Evolutionary conservation across 2,329 filamentous ascomycete genomes (phyloP).

Genomic region (Leptographium flavum): DNA sequence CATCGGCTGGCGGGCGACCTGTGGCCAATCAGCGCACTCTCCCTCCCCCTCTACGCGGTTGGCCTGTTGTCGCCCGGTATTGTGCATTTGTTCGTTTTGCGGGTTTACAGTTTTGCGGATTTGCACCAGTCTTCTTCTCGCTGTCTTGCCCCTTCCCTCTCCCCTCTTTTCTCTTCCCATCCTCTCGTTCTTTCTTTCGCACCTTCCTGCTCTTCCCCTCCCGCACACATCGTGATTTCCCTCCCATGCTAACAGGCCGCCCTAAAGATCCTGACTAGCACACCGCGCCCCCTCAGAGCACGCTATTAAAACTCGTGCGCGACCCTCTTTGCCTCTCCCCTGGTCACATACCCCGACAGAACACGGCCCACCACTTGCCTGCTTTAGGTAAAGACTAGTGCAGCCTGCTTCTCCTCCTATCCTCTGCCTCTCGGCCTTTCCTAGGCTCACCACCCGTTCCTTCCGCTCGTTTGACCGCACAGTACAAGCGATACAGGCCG

Average conservation of each 20-base stretch:
- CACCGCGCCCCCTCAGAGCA: not conserved
- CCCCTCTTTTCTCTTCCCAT: not conserved
- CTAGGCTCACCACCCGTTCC: constrained; percentile 29
- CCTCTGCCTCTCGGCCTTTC: not conserved
- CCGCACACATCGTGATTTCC: not conserved
- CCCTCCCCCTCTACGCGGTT: not conserved
- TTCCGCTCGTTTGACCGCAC: constrained; percentile 4
- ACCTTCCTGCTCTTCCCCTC: too few relatives aligned
- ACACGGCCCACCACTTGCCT: constrained; percentile 15
- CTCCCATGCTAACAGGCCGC: not conserved
- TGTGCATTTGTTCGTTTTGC: too few relatives aligned
- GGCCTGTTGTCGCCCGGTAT: too few relatives aligned
- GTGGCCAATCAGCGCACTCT: constrained; percentile 2
- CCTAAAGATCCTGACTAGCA: not conserved
- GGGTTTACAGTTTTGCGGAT: too few relatives aligned
- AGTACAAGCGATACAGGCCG: not conserved
- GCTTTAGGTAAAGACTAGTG: constrained; percentile 14
- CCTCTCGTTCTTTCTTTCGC: too few relatives aligned
- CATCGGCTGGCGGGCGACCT: not conserved
- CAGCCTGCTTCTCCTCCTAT: constrained; percentile 4
- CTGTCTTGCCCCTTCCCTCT: too few relatives aligned
- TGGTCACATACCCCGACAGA: constrained; percentile 4
- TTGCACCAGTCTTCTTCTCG: too few relatives aligned
- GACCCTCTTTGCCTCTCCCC: constrained; percentile 1
- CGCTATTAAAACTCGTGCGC: constrained; percentile 1